Evolutionary conservation across 352 stramenopile species (phyloP), one percentile per base, ranked within the genome.

Genomic region (Phytophthora podocarpi): DNA sequence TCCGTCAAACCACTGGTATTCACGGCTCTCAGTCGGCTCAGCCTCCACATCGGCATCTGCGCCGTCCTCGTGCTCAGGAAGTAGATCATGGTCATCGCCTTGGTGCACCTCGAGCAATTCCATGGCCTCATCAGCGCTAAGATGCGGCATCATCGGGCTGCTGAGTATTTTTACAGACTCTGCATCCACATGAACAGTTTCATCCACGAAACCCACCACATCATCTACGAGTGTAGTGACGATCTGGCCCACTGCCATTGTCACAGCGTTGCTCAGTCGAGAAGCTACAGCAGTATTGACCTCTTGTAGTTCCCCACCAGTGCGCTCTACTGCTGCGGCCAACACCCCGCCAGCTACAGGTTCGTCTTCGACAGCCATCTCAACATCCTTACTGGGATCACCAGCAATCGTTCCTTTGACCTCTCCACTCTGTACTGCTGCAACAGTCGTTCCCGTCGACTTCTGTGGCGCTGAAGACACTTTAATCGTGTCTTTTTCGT

Each of bases 1-100:
- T 15, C 53, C 70, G 20, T 72, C 67, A 67, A 80, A 80, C 71
- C 71, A 80, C 31, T 80, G 71, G 28, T 75, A 72, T 26, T 72
- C 55, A 21, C 12, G 26, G 11, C 41, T 60, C 7, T 35, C 53
- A 24, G n/a, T 56, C 32, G 32, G 39, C 27, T 61, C 51, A 10
- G 18, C 20, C 35, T 71, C 43, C 4, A 53, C 40, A 39, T 59
- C 64, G 23, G 28, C 30, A 32, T 64, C 51, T 20, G 20, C 34
- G 8, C 48, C 43, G 13, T 47, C 55, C 21, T 64, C 51, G 21
- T 66, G 59, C 3, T 47, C 58, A 18, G 47, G 48, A 46, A 67
- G 46, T 9, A 73, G 21, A 7, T 65, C 53, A 28, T 64, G 39
- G 15, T 70, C 63, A 13, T 70, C 32, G 5, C 32, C 49, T 65